Evolutionary conservation across 208 protist genomes (phyloP), one percentile per base, ranked within the genome.

Genomic region (Naegleria lovaniensis): DNA sequence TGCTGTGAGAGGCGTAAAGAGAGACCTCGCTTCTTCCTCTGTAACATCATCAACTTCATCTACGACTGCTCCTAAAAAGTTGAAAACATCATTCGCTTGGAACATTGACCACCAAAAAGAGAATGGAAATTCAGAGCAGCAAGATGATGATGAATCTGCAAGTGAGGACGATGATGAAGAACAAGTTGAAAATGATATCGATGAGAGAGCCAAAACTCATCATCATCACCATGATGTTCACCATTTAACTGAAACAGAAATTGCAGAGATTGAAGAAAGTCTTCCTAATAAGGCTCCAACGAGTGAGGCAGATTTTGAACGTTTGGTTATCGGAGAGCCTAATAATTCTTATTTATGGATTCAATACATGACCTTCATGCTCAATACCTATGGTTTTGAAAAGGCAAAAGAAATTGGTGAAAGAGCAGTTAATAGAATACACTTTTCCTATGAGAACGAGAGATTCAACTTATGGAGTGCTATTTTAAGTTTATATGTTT

Each of bases 311-410:
- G 97, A 98, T 92, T 98, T 97, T 90, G 95, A 97, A 91, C 94
- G 96, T 4, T 91, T 98, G 36, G 86, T 98, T 39, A 91, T 97
- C 3, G 95, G 94, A 38, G 97, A 93, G 38, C 97, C 97, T 22
- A 97, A 97, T 93, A 97, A 94, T 93, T 97, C 95, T 91, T 98
- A 95, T 91, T 91, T 98, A 48, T 98, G 97, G 96, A 96, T 94
- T 84, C 96, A 97, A 92, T 98, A 97, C 94, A 98, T 98, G 96
- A 95, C 97, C 13, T 93, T 96, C 90, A 95, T 96, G 90, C 93
- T 98, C 4, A 91, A 91, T 5, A 90, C 97, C 85, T 94, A 96
- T 83, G 94, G 98, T 92, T 95, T 96, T 91, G 96, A 97, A 90
- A 94, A 97, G 84, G 97, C 97, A 25, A 94, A 96, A 11, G 94